A percentile compares a stretch with the other conserved stretches of the same genome.
Evolutionary conservation across 208 protist species (phyloP).

Genomic region (Wallacemonas sp.): DNA sequence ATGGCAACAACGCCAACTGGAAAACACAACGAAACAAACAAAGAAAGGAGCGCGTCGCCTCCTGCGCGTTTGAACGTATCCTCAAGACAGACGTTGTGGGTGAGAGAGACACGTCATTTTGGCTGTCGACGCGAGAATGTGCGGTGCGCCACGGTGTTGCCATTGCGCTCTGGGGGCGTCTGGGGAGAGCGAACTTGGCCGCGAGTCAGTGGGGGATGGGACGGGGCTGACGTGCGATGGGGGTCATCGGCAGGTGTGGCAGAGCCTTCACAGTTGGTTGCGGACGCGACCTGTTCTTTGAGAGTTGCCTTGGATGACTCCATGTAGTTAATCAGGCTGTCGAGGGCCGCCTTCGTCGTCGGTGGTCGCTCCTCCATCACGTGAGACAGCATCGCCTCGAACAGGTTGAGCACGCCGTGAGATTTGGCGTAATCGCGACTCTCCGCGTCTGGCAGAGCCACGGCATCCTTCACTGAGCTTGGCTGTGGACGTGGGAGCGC

Average conservation of each 20-base stretch:
- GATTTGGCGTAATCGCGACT: conserved; percentile 19
- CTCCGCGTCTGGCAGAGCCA: no score
- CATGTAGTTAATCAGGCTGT: conserved; percentile 59
- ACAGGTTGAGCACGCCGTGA: conserved; percentile 62
- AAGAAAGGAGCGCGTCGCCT: no score
- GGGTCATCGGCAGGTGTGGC: no score
- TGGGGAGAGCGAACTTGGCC: background rate
- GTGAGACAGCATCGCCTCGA: conserved; percentile 57
- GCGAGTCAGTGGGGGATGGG: background rate
- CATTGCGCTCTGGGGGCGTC: background rate
- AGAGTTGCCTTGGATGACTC: conserved; percentile 26
- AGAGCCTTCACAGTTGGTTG: no score
- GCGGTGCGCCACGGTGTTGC: background rate
- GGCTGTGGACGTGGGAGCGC: no score
- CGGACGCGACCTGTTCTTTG: conserved; percentile 11
- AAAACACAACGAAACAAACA: no score
- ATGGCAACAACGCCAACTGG: no score
- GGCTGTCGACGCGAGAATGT: background rate
- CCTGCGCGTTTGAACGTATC: no score
- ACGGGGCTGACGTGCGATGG: background rate
- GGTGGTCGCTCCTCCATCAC: conserved; percentile 38
- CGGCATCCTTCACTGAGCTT: no score
- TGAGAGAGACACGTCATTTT: no score
- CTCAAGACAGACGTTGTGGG: no score
- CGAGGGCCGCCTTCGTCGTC: conserved; percentile 45